Evolutionary conservation across 768 basidiomycete species (phyloP).

Genomic region (Suillus clintonianus): DNA sequence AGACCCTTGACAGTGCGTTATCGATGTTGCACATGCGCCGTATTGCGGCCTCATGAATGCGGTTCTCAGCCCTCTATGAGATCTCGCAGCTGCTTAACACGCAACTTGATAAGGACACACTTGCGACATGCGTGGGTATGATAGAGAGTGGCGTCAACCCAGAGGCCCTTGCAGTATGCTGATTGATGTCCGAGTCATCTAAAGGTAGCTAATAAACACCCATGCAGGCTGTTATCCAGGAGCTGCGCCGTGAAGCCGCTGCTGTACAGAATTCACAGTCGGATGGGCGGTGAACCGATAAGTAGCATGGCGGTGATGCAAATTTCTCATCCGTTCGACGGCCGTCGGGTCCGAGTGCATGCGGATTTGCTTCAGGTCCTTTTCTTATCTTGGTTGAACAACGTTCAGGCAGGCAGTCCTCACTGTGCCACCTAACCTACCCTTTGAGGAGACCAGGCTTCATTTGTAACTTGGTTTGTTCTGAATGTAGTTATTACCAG

Average conservation of each 20-base stretch:
- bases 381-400: background rate
- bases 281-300: conserved; percentile 25
- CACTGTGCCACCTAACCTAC: background rate
- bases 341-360: conserved; percentile 2
- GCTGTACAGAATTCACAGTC: conserved; percentile 26
- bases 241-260: conserved; percentile 72
- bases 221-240: conserved; percentile 77
- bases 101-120: conserved; percentile 83
- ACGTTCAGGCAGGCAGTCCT: background rate
- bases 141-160: conserved; percentile 93
- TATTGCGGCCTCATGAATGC: conserved; percentile 12
- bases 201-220: background rate
- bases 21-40: background rate
- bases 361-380: background rate
- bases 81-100: conserved; percentile 90
- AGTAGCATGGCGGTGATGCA: background rate
- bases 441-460: background rate
- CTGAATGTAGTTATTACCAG: background rate
- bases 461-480: background rate
- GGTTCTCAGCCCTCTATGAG: conserved; percentile 69
- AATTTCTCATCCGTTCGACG: background rate
- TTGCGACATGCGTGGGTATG: conserved; percentile 91
- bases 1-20: conserved; percentile 69
- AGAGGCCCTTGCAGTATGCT: conserved; percentile 82
- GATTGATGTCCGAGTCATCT: background rate